Evolutionary conservation across 75 land plant species (phyloP).

Genomic region (Pinus albicaulis): DNA sequence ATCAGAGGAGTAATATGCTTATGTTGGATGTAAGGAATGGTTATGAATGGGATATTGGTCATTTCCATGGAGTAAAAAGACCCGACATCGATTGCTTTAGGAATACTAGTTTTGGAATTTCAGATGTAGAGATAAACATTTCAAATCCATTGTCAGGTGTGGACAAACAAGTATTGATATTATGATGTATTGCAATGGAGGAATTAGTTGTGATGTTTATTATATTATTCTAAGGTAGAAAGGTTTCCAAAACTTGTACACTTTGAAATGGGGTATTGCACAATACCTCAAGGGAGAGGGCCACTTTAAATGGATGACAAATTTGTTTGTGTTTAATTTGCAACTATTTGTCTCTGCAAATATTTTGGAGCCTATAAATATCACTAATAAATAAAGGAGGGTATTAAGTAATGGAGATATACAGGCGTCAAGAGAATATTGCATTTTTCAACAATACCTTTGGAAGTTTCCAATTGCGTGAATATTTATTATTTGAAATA

Average conservation of each 20-base stretch:
- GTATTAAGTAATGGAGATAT: conserved; percentile 4
- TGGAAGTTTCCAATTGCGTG: conserved; percentile 67
- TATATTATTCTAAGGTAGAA: conserved; percentile 81
- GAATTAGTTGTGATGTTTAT: conserved; percentile 93
- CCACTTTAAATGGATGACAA: conserved; percentile 64
- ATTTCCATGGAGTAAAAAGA: conserved; percentile 72
- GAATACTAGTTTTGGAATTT: conserved; percentile 73
- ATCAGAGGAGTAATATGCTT: conserved; percentile 21
- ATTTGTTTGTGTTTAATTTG: conserved; percentile 82
- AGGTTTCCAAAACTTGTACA: conserved; percentile 78
- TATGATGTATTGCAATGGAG: conserved; percentile 94
- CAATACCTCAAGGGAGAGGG: conserved; percentile 69
- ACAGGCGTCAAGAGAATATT: not conserved
- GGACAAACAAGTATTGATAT: conserved; percentile 71
- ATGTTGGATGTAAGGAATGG: conserved; percentile 88
- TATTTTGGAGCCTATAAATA: conserved; percentile 33
- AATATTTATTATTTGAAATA: conserved; percentile 40
- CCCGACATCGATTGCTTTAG: conserved; percentile 85
- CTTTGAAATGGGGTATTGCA: conserved; percentile 76
- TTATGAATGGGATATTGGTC: conserved; percentile 95
- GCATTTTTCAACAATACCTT: conserved; percentile 11
- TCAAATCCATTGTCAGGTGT: conserved; percentile 65
- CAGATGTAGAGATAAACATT: conserved; percentile 39
- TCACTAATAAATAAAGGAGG: not conserved
- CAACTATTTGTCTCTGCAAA: conserved; percentile 73